These are phyloP conservation scores for Bryum argenteum DNA, from an alignment of 225 moss, liverwort and hornwort genomes.

Conservation along the genomic window DNA sequence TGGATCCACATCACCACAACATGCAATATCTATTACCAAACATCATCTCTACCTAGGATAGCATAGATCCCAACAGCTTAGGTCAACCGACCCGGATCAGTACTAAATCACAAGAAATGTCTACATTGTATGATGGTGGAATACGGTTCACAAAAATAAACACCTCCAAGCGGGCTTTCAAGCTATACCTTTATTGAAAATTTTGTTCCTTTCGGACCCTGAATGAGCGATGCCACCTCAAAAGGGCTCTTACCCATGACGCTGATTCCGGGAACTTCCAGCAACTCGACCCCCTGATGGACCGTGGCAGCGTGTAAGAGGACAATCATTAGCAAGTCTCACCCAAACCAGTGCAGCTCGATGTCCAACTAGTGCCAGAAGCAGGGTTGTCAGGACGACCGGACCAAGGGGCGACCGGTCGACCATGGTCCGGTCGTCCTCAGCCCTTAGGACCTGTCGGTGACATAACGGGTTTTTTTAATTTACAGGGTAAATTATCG, in stretches of 20 bases:
- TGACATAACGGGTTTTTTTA: too few relatives aligned
- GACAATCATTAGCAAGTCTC: conserved; percentile 9
- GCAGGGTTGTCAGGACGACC: too few relatives aligned
- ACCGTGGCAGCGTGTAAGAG: conserved; percentile 17
- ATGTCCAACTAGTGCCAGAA: neutral
- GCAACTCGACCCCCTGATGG: conserved; percentile 77
- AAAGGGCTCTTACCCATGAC: conserved; percentile 74
- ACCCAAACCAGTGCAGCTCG: conserved; percentile 4
- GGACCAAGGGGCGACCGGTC: too few relatives aligned
- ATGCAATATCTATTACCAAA: too few relatives aligned
- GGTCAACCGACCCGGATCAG: too few relatives aligned
- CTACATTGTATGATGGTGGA: neutral
- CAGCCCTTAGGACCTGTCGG: too few relatives aligned
- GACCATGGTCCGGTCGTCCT: too few relatives aligned
- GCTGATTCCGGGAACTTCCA: conserved; percentile 71
- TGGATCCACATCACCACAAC: too few relatives aligned
- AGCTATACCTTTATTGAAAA: conserved; percentile 76
- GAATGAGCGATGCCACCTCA: conserved; percentile 91
- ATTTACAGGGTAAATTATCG: too few relatives aligned
- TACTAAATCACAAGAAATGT: too few relatives aligned
- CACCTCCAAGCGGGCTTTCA: conserved; percentile 6
- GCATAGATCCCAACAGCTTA: too few relatives aligned
- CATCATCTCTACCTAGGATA: too few relatives aligned
- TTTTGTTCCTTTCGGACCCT: conserved; percentile 83
- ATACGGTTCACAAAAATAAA: neutral